phyloP scores from a whole-genome alignment of 305 asterid genomes.

The Rubia tinctorum region DNA sequence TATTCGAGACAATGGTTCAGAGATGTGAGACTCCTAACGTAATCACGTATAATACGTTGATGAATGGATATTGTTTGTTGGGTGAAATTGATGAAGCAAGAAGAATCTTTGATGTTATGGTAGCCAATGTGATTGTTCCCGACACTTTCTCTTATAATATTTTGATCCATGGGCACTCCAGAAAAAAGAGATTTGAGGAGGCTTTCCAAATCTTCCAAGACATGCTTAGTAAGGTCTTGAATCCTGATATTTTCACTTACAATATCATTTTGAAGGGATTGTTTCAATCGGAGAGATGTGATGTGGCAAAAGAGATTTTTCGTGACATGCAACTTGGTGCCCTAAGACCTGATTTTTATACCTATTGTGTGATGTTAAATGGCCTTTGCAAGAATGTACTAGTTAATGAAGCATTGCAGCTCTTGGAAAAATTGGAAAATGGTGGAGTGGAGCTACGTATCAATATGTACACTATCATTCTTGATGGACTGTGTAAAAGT shows the following conservation, averaged over 20 bases:
- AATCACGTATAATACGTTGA: neutral
- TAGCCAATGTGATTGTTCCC: neutral
- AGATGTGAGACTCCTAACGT: neutral
- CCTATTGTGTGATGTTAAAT: conserved; percentile 1
- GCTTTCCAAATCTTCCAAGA: neutral
- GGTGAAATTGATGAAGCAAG: conserved; percentile 6
- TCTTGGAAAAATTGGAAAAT: neutral
- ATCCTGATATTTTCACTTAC: neutral
- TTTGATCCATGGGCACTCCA: neutral
- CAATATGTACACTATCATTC: neutral
- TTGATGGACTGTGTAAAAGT: neutral
- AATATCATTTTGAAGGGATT: neutral
- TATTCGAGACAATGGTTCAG: neutral
- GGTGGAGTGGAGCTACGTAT: neutral
- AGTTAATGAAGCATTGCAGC: neutral
- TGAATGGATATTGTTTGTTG: neutral
- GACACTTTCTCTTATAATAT: neutral
- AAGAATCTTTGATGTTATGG: neutral
- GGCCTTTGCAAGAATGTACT: neutral
- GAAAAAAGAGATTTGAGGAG: neutral
- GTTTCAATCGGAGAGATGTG: neutral
- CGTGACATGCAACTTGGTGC: neutral
- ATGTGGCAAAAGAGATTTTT: neutral
- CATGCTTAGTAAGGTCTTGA: neutral
- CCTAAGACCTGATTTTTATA: neutral